Conservation (phyloP, 345 rosid species). For the Eucalyptus cladocalyx region DNA sequence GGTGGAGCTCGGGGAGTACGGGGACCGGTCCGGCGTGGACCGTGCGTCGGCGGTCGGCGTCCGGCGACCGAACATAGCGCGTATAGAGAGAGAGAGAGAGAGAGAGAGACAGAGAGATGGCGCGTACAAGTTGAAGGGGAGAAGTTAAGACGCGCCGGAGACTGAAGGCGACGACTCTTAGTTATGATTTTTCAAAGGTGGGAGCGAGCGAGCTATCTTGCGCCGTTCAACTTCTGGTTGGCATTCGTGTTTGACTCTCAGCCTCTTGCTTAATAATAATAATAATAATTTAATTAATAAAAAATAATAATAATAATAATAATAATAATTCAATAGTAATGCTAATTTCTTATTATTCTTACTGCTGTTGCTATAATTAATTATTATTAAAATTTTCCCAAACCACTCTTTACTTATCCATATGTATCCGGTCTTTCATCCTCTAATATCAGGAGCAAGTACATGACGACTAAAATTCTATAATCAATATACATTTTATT, state of each 20-base stretch:
- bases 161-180: not conserved
- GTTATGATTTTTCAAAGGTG: not conserved
- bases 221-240: not conserved
- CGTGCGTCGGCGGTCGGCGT: slow-evolving; percentile 14
- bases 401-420: not conserved
- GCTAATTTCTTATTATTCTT: too few relatives aligned
- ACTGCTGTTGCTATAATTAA: too few relatives aligned
- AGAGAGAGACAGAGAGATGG: not conserved
- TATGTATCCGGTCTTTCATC: not conserved
- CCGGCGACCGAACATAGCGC: slow-evolving; percentile 16
- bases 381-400: not conserved
- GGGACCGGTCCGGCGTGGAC: slow-evolving; percentile 21
- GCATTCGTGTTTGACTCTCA: not conserved
- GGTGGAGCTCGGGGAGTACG: slow-evolving; percentile 19
- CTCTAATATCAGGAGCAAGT: fast-evolving
- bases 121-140: not conserved
- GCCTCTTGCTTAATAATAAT: not conserved
- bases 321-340: not conserved
- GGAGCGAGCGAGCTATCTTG: not conserved
- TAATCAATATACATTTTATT: too few relatives aligned
- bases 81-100: not conserved
- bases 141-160: not conserved
- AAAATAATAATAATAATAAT: too few relatives aligned
- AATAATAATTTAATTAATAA: too few relatives aligned
- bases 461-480: not conserved